Base-by-base conservation (phyloP, 768 basidiomycete genomes). In the Peribolospora kevripleyi region DNA sequence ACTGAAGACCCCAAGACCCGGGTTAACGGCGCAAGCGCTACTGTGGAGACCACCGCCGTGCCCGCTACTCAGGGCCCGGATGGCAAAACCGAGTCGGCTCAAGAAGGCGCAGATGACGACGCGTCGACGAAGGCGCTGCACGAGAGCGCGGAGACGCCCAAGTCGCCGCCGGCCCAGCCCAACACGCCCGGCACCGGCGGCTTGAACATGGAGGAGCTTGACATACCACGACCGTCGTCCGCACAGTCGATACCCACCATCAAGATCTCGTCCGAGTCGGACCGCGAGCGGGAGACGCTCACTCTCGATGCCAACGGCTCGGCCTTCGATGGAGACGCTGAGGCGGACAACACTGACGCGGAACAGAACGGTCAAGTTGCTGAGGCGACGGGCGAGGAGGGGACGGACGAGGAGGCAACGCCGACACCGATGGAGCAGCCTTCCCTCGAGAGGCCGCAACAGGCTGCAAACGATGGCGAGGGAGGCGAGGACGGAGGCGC, bases 221-320 rank as follows among this genome's bases (percentile, higher is more conserved):
- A 1, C 52, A 37, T 4, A n/a, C 53, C 61, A 8, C 58, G 57
- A 39, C 53, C 62, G 11, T 55, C 50, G 14, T 9, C 47, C 41
- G 50, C 39, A 39, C 50, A 50, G 1, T 10, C 7, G 54, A 74
- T 78, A 39, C 76, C 84, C 14, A 80, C 74, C n/a, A 86, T 85
- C 62, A 74, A 78, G 53, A 77, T 86, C 52, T 84, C 83, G 42
- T 76, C 75, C 1, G 82, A 84, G 64, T 76, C 72, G 14, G 75
- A 78, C 54, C 73, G 73, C 37, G 73, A 73, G 58, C 68, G 70
- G 54, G 75, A 77, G 63, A 25, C 25, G 25, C 25, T 25, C 25
- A 25, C 25, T 1, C 25, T 25, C 25, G 25, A 25, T 25, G 25
- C 25, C 25, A 25, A 25, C 25, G 25, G 25, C 25, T 25, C 25